Percentiles rank a stretch among this genome's conserved stretches.
These are phyloP conservation scores for Candida sojae DNA, from an alignment of 1,139 yeast genomes.

Conservation along the genomic window DNA sequence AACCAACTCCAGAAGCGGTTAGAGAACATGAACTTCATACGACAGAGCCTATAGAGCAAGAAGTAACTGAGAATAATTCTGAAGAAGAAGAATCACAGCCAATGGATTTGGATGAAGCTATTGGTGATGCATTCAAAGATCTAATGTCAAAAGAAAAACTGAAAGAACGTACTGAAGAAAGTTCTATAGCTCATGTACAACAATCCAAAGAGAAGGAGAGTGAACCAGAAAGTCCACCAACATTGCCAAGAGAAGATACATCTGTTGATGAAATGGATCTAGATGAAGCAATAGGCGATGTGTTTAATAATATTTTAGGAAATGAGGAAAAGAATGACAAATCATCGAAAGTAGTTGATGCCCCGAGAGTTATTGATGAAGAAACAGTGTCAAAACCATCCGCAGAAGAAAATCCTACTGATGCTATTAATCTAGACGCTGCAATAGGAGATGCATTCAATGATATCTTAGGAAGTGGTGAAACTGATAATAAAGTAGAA, in stretches of 20 bases:
- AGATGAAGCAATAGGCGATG: conserved; percentile 13
- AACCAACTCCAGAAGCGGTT: background rate
- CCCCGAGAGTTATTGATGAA: background rate
- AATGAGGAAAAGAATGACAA: background rate
- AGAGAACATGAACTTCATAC: background rate
- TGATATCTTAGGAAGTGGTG: background rate
- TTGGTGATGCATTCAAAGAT: conserved; percentile 16
- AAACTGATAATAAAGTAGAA: background rate
- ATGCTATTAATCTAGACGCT: conserved; percentile 12
- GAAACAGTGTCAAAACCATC: conserved; percentile 4
- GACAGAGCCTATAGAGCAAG: background rate
- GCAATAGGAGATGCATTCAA: conserved; percentile 27
- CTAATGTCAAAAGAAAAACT: conserved; percentile 8
- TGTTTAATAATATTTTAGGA: conserved; percentile 12
- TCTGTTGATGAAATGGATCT: conserved; percentile 11
- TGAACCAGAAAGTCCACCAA: background rate
- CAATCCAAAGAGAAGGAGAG: background rate
- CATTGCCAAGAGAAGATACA: background rate
- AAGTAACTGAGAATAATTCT: background rate
- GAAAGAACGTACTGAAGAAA: background rate
- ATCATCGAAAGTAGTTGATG: background rate
- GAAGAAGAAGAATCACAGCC: conserved; percentile 9
- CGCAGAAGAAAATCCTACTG: conserved; percentile 5
- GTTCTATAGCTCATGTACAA: no score
- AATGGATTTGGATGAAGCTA: conserved; percentile 16